Conservation (phyloP, 2,329 filamentous ascomycete species). For the Ophiostoma angusticollis region DNA sequence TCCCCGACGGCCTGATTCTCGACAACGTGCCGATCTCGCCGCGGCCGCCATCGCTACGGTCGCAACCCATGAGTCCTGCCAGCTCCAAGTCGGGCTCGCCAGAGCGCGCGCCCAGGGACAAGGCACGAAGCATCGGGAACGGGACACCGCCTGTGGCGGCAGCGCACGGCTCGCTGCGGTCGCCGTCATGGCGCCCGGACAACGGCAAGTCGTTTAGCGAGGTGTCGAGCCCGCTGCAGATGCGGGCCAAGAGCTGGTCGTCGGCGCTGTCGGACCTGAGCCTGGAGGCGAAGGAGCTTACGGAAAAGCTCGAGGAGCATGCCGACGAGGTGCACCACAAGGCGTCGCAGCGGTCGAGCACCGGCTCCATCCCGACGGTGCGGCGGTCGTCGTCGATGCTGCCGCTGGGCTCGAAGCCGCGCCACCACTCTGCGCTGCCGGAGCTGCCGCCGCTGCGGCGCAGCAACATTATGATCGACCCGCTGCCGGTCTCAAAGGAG, state of each 20-base stretch:
- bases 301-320: slow-evolving; percentile 69
- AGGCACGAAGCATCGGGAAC: slow-evolving; percentile 46
- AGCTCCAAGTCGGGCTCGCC: slow-evolving; percentile 42
- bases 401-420: slow-evolving; percentile 32
- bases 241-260: slow-evolving; percentile 62
- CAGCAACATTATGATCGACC: slow-evolving; percentile 73
- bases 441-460: slow-evolving; percentile 57
- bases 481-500: slow-evolving; percentile 71
- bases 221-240: slow-evolving; percentile 31
- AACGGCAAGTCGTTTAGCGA: slow-evolving; percentile 22
- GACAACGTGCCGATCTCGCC: slow-evolving; percentile 77
- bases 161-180: slow-evolving; percentile 47
- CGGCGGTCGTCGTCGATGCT: slow-evolving; percentile 21
- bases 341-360: slow-evolving; percentile 21
- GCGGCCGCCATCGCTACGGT: slow-evolving; percentile 44
- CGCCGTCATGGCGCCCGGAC: slow-evolving; percentile 40
- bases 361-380: slow-evolving; percentile 23
- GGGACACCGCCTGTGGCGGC: slow-evolving; percentile 47
- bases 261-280: slow-evolving; percentile 56
- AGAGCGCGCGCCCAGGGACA: slow-evolving; percentile 36
- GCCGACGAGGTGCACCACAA: slow-evolving; percentile 49
- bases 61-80: slow-evolving; percentile 32
- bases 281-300: slow-evolving; percentile 59
- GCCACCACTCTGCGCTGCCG: slow-evolving; percentile 54
- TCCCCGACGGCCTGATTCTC: slow-evolving; percentile 66